Percentiles rank a stretch among this genome's conserved stretches.
Conservation (phyloP, 495 filamentous ascomycete genomes). For the Hypoxylon crocopeplum region DNA sequence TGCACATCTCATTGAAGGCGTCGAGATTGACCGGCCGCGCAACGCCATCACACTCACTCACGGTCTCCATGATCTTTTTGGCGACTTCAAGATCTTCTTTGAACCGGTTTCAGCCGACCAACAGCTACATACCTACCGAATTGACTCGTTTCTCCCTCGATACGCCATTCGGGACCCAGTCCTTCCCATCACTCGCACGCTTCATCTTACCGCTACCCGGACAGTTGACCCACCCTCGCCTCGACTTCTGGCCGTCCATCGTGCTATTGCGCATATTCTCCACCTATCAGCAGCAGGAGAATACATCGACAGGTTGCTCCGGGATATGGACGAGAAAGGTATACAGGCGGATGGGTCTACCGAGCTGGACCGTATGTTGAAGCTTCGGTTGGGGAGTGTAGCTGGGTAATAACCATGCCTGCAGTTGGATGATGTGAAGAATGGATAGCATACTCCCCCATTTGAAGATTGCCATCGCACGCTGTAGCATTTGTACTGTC, state of each 20-base stretch:
- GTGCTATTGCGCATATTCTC: conserved; percentile 47
- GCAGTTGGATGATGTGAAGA: too few species aligned
- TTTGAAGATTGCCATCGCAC: too few species aligned
- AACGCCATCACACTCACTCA: conserved; percentile 38
- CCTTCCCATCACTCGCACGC: conserved; percentile 23
- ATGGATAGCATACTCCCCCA: too few species aligned
- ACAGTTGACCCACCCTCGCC: conserved; percentile 43
- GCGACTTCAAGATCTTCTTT: conserved; percentile 37
- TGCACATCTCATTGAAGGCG: conserved; percentile 32
- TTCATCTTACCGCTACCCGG: conserved; percentile 35
- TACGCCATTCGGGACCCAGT: not conserved
- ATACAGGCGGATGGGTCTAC: too few species aligned
- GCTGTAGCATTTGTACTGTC: too few species aligned
- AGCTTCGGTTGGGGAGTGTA: too few species aligned
- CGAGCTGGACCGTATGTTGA: too few species aligned
- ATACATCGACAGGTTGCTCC: too few species aligned
- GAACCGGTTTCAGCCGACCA: conserved; percentile 19
- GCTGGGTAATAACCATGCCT: too few species aligned
- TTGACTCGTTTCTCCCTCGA: conserved; percentile 17
- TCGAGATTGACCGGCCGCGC: conserved; percentile 31
- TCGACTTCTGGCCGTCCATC: conserved; percentile 41
- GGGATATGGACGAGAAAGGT: too few species aligned
- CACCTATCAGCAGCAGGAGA: conserved; percentile 44
- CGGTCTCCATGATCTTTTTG: conserved; percentile 29
- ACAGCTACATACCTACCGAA: conserved; percentile 33